These are phyloP conservation scores for Annona cherimola DNA, from an alignment of 164 flowering plant genomes.

Conservation along the genomic window DNA sequence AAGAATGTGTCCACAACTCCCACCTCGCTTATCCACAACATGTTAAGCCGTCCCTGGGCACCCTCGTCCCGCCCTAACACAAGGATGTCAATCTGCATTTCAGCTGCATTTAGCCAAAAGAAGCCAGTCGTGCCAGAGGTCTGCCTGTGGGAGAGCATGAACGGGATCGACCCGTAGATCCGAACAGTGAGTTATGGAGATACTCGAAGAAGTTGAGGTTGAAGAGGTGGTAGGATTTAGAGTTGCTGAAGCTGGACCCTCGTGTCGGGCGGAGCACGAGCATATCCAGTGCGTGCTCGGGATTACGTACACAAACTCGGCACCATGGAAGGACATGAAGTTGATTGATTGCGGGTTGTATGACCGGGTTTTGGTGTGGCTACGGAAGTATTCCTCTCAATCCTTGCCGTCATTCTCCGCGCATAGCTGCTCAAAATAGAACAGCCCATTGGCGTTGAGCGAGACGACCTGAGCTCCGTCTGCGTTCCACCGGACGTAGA, in stretches of 20 bases:
- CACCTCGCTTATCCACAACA: constrained; percentile 97
- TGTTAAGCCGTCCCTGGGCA: constrained; percentile 59
- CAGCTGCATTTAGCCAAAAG: constrained; percentile 99
- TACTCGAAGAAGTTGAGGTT: constrained; percentile 95
- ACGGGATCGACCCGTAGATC: constrained; percentile 86
- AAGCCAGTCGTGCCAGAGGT: constrained; percentile 67
- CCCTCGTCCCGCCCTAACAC: constrained; percentile 76
- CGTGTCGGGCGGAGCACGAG: constrained; percentile 73
- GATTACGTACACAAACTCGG: constrained; percentile 83
- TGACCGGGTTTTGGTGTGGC: constrained; percentile 80
- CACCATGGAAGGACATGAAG: constrained; percentile 86
- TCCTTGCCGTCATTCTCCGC: constrained; percentile 69
- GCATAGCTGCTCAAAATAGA: constrained; percentile 90
- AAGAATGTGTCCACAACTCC: constrained; percentile 93
- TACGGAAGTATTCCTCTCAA: constrained; percentile 77
- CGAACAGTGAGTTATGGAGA: constrained; percentile 83
- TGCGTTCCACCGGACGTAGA: constrained; percentile 56
- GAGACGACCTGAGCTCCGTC: constrained; percentile 50
- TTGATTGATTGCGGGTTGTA: constrained; percentile 92
- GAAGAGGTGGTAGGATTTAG: constrained; percentile 89
- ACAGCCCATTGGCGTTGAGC: constrained; percentile 74
- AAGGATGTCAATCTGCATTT: constrained; percentile 97
- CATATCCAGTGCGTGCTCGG: constrained; percentile 77
- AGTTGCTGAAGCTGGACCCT: constrained; percentile 77
- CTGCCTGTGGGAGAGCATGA: constrained; percentile 86